Evolutionary conservation across 371 early-diverging fungal species (phyloP), one percentile per base, ranked within the genome.

Genomic region (Apophysomyces elegans): DNA sequence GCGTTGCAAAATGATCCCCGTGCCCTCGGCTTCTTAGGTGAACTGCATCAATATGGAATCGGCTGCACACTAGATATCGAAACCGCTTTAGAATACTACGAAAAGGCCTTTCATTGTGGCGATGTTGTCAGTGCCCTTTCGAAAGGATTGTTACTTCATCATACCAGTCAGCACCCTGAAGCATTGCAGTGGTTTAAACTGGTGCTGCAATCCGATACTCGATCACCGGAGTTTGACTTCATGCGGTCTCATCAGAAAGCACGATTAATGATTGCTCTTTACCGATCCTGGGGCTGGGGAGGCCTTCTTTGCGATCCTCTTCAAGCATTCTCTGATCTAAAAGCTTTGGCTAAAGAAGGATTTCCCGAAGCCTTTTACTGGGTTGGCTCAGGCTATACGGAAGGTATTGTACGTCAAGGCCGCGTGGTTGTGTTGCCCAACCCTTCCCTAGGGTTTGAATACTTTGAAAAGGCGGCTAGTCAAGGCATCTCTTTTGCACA

Each of bases 351-450:
- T 21, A 37, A 50, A 8, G 54, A 50, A 21, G 54, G 54, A 18
- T 50, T 8, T 21, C 66, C 61, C n/a, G 69, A 71, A 56, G 70
- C 77, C 7, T 70, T 74, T 46, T 75, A 71, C 26, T 78, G 81
- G 76, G 64, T 76, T 14, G 78, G 66, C 14, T 72, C 75, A 1
- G 74, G 77, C 59, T 78, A 76, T 38, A 68, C 73, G 62, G 75
- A 76, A 59, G 77, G 75, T 4, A 54, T 62, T 6, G 68, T 39
- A 9, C 18, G n/a, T 21, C 18, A 21, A 9, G 54, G 54, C 4
- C 16, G 9, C 9, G 21, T 26, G 0, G 21, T 18, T 7, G 39
- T 37, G 5, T 36, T 60, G 1, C 60, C 60, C 7, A 61, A 77
- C 58, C 37, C 66, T 9, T 50, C 56, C 2, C 46, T 37, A 4